phyloP scores from a whole-genome alignment of 1,139 yeast genomes.

The Kluyveromyces marxianus region DNA sequence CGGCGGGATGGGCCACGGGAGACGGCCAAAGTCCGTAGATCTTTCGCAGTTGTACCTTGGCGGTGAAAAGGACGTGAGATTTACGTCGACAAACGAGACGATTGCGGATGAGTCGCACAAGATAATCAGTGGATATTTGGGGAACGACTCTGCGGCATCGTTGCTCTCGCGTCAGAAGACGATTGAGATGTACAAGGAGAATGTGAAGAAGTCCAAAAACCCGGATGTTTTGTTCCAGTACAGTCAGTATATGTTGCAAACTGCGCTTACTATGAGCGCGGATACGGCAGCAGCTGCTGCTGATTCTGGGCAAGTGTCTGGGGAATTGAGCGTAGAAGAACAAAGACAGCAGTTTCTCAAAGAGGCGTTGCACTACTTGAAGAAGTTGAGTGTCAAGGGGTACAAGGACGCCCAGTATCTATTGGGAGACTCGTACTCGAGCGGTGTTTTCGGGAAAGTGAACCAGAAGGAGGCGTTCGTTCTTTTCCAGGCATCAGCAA shows the following conservation, averaged over 20 bases:
- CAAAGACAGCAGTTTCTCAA: slow-evolving; percentile 47
- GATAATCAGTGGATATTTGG: slow-evolving; percentile 42
- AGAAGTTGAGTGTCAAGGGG: slow-evolving; percentile 71
- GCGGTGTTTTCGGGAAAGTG: slow-evolving; percentile 80
- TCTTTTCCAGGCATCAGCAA: slow-evolving; percentile 83
- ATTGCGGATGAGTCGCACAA: slow-evolving; percentile 35
- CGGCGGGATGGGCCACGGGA: not conserved
- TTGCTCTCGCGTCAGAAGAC: slow-evolving; percentile 78
- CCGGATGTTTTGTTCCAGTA: slow-evolving; percentile 82
- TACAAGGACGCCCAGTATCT: slow-evolving; percentile 86
- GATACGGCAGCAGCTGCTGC: slow-evolving; percentile 7
- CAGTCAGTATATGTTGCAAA: slow-evolving; percentile 85
- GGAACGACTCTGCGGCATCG: slow-evolving; percentile 35
- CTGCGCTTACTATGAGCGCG: slow-evolving; percentile 51
- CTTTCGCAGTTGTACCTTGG: slow-evolving; percentile 34
- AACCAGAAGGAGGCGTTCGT: slow-evolving; percentile 71
- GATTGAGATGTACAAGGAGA: slow-evolving; percentile 77
- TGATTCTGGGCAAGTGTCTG: slow-evolving; percentile 5
- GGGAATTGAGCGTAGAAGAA: slow-evolving; percentile 5
- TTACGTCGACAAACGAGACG: slow-evolving; percentile 34
- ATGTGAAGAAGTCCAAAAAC: slow-evolving; percentile 78
- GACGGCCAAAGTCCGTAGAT: slow-evolving; percentile 25
- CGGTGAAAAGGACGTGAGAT: slow-evolving; percentile 29
- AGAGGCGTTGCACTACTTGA: slow-evolving; percentile 69
- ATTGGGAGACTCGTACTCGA: slow-evolving; percentile 78